Base-by-base conservation (phyloP, 2,329 filamentous ascomycete genomes). In the Cladosporium oxysporum region DNA sequence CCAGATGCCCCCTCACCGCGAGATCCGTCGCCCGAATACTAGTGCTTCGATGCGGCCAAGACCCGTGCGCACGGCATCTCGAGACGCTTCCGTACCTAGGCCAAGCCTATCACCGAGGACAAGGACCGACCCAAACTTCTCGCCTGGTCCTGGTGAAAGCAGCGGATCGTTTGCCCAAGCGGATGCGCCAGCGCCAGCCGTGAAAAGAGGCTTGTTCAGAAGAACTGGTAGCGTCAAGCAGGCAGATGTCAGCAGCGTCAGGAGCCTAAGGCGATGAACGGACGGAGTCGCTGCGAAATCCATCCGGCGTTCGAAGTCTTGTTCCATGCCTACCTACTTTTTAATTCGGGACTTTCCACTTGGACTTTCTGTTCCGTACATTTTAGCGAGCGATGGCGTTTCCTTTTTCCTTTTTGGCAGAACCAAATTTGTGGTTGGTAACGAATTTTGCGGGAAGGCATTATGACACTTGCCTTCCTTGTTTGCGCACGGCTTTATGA, bases 11-110 rank as follows among this genome's bases (percentile, higher is more conserved):
- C 14, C 18, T 21, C 49, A 66, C 14, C 66, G 65, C 31, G 66
- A 62, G n/a, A 58, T 47, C 7, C 47, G 68, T 16, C 66, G 68
- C 28, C 69, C 69, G 11, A 70, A 61, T 41, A 67, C 66, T 14
- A 58, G 66, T 31, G 47, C 60, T 11, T 37, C 47, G 7, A 53
- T 52, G 59, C 49, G 49, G 5, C 60, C 47, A 18, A 23, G 10
- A 29, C 28, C 28, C 8, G 26, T 12, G 28, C 55, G 55, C 33
- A 11, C 31, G 12, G n/a, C 35, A 16, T 29, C 61, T 23, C 61
- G 61, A 33, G 61, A 52, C 8, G 50, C 35, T 26, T 64, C 61
- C n/a, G 35, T 26, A 5, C n/a, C 33, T 14, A 29, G 49, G 18
- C 61, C 52, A 5, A n/a, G 12, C 10, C 11, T 64, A 8, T 58